A percentile compares a stretch with the other conserved stretches of the same genome.
These are phyloP conservation scores for Xerocomus nothofagi DNA, from an alignment of 1,284 basidiomycete species.

Conservation along the genomic window DNA sequence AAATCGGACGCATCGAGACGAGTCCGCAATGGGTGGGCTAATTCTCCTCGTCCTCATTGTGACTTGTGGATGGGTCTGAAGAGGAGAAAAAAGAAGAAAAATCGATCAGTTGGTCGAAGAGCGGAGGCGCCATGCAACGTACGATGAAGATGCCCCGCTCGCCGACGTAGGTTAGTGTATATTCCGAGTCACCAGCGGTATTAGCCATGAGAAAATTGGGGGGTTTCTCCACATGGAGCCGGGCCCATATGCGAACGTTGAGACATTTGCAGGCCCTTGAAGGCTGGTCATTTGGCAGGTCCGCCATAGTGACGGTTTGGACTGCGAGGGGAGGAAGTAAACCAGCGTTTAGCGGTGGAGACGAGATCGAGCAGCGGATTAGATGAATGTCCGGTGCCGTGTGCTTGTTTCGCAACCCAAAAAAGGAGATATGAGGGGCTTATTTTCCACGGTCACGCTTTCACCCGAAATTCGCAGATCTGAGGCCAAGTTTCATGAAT, in stretches of 20 bases:
- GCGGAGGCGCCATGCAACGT: slow-evolving; percentile 28
- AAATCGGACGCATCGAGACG: slow-evolving; percentile 53
- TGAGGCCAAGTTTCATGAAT: slow-evolving; percentile 3
- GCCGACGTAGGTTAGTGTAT: slow-evolving; percentile 58
- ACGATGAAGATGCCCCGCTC: slow-evolving; percentile 70
- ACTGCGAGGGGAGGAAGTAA: slow-evolving; percentile 21
- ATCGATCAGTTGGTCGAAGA: slow-evolving; percentile 3
- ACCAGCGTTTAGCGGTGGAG: slow-evolving; percentile 30
- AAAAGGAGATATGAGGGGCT: slow-evolving; percentile 22
- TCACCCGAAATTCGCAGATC: slow-evolving; percentile 7
- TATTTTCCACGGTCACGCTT: slow-evolving; percentile 30
- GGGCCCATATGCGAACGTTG: slow-evolving; percentile 57
- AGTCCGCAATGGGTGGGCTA: slow-evolving; percentile 44
- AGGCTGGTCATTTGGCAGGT: slow-evolving; percentile 15
- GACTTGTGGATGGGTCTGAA: slow-evolving; percentile 65
- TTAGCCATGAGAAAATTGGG: slow-evolving; percentile 34
- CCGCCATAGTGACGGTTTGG: slow-evolving; percentile 26
- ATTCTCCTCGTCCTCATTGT: slow-evolving; percentile 64
- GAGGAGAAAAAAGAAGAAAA: slow-evolving; percentile 12
- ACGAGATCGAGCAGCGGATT: slow-evolving; percentile 30
- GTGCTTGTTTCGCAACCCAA: slow-evolving; percentile 27
- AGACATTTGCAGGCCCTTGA: slow-evolving; percentile 63
- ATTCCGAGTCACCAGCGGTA: slow-evolving; percentile 44
- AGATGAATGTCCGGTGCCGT: slow-evolving; percentile 39
- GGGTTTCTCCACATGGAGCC: slow-evolving; percentile 31